Evolutionary conservation across 2,329 filamentous ascomycete genomes (phyloP), one percentile per base, ranked within the genome.

Genomic region (Tetracladium maxilliforme): DNA sequence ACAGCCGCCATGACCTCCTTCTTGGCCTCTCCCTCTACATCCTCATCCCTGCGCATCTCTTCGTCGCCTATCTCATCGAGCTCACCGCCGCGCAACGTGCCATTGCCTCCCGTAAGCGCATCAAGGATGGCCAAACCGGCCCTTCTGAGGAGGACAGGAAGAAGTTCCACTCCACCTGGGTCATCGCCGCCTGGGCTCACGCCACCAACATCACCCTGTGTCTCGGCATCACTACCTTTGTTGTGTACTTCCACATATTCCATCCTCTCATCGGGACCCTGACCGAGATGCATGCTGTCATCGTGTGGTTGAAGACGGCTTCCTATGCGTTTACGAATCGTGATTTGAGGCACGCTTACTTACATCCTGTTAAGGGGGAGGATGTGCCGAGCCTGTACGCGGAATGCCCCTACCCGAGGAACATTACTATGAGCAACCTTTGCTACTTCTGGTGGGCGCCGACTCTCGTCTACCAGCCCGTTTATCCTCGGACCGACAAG

Each of bases 371-470:
- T 21, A 62, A 64, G 27, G 71, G 78, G 30, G 64, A 75, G 25
- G 68, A 71, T 22, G 63, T 69, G 14, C 90, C 90, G 1, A 73
- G 81, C 19, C 61, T 95, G 14, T 98, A 95, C 55, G 59, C 64
- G 9, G 46, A 69, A 27, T 92, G 84, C 41, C 81, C 87, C 0
- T 98, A 98, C 46, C 90, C 90, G 0, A 54, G 69, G 23, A 98
- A 95, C 49, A 81, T 98, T 49, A 92, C 84, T 4, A 64, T 94
- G 37, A 54, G 63, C 25, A 98, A 95, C 45, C 58, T 98, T 14
- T 70, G 70, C 30, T 98, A 95, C 54, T 98, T 98, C 49, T 95
- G 90, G 87, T 87, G 86, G 74, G 90, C 87, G 0, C 90, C 90
- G 1, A 98, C 90, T 0, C 64, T 98, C 26, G 78, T 95, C 22